phyloP scores from a whole-genome alignment of 139 green algal genomes.

The Volvox africanus region DNA sequence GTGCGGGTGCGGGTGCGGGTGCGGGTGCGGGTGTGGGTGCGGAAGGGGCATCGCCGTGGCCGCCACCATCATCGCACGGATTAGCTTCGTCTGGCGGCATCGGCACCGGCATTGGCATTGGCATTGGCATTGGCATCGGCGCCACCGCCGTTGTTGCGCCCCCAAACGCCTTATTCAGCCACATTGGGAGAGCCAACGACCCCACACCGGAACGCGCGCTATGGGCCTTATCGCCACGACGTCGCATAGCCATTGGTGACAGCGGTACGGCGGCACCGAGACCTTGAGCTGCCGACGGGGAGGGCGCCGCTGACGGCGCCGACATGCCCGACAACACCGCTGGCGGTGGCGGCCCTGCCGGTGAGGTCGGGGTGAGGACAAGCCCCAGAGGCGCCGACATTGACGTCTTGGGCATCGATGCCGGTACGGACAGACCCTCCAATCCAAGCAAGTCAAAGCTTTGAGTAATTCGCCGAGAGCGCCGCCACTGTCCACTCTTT shows the following conservation, averaged over 20 bases:
- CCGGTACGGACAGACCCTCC: not conserved
- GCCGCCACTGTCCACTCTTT: not conserved
- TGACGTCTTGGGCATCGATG: no score
- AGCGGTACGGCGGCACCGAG: not conserved
- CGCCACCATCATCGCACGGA: not conserved
- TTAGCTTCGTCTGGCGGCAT: not conserved
- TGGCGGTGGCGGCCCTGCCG: not conserved
- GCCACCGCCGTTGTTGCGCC: not conserved
- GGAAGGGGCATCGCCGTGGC: not conserved
- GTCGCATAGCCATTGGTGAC: constrained; percentile 3
- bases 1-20: not conserved
- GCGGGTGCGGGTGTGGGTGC: not conserved
- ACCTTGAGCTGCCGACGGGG: no score
- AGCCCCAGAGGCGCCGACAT: not conserved
- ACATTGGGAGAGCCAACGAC: not conserved
- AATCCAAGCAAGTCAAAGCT: not conserved
- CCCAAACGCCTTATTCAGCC: not conserved
- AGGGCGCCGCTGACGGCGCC: not conserved
- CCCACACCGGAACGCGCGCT: not conserved
- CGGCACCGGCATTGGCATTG: no score
- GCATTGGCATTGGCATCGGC: no score
- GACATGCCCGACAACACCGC: not conserved
- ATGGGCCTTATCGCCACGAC: not conserved
- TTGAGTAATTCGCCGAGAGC: not conserved
- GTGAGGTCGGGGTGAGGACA: not conserved